Evolutionary conservation across 108 stramenopile species (phyloP).

Genomic region (Cyclotella sp.): DNA sequence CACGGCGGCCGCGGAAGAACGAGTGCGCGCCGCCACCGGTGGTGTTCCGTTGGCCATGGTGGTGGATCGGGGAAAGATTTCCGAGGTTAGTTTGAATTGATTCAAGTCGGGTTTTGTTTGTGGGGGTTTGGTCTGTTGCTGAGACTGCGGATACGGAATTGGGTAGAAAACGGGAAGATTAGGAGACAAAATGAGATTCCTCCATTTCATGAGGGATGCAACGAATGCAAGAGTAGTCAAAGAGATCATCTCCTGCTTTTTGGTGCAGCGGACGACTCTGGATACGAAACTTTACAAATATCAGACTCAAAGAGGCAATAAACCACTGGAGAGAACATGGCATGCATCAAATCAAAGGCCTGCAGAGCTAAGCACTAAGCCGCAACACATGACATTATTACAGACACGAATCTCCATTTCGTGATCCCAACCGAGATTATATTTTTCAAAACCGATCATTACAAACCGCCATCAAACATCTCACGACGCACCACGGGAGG

Average conservation of each 20-base stretch:
- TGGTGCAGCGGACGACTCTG: too few species aligned
- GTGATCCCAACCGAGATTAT: not conserved
- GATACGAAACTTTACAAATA: not conserved
- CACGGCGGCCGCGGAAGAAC: not conserved
- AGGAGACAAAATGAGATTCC: not conserved
- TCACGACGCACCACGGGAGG: not conserved
- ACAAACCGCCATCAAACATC: not conserved
- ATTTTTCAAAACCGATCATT: not conserved
- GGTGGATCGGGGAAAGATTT: conserved; percentile 2
- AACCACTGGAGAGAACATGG: not conserved
- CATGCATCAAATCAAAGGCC: not conserved
- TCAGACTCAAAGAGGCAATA: too few species aligned
- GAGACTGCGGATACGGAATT: conserved; percentile 1
- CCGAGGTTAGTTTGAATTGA: conserved; percentile 17
- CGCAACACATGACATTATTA: too few species aligned
- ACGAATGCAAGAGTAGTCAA: not conserved
- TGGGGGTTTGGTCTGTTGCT: not conserved
- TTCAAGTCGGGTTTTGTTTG: conserved; percentile 4
- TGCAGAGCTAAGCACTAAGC: not conserved
- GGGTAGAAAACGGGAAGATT: not conserved
- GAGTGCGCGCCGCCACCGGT: conserved; percentile 1
- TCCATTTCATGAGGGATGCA: too few species aligned
- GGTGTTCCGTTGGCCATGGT: not conserved
- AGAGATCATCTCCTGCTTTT: too few species aligned
- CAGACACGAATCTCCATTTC: not conserved